Base-by-base conservation (phyloP, 192 early-diverging fungal genomes). In the Chytriomyces sp. region DNA sequence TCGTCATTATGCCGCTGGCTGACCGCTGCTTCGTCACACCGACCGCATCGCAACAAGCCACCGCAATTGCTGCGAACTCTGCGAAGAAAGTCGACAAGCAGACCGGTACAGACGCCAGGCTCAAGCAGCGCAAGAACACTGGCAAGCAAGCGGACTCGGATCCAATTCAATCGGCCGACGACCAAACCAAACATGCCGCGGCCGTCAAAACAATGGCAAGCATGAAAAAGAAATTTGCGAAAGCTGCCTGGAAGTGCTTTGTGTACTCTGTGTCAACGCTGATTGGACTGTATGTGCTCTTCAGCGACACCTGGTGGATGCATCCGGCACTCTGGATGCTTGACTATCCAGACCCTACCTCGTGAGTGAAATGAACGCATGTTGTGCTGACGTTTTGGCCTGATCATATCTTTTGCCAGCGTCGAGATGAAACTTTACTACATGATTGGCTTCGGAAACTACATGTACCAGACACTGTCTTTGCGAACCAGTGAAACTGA, bases 401-500 rank as follows among this genome's bases (percentile, higher is more conserved):
- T 35, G 28, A 35, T 35, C 28, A 35, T 35, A 35, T 35, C 28
- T 64, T 24, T 45, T 45, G 6, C 23, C 69, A 78, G 69, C 23
- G 43, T 18, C 63, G 64, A 23, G 18, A 74, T 79, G 70, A 85
- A 85, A 50, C 57, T 80, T 11, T 85, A 80, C 50, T 85, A 85
- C 76, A 71, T 80, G 50, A 43, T 84, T 48, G 77, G 75, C 6
- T 85, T 85, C 70, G 78, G 82, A 13, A 69, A 24, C 43, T 85
- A 81, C 72, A 24, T 77, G 7, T 83, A 83, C 69, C 61, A 67
- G 49, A 77, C 76, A 20, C 23, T 83, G 16, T 64, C 74, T 45
- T 45, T 85, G 71, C 82, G 79, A 65, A 72, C 72, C 45, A 81
- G 57, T 64, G 77, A 81, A 64, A 82, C 80, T 13, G 86, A 87